Percentiles rank a stretch among this genome's conserved stretches.
Evolutionary conservation across 805 yeast genomes (phyloP).

Genomic region (Hanseniaspora singularis): DNA sequence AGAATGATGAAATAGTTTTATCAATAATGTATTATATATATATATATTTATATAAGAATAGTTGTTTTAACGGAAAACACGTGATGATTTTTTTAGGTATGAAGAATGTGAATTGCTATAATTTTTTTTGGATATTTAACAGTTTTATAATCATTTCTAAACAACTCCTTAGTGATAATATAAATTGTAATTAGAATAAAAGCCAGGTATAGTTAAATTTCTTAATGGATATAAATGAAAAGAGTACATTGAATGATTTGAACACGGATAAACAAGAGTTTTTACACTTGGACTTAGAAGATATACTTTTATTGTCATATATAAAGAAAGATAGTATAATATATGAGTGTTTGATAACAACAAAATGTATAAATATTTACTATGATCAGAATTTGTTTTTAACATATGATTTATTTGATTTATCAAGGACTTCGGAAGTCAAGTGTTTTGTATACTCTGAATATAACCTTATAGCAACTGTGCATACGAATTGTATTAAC

Average conservation of each 20-base stretch:
- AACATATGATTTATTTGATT: neutral
- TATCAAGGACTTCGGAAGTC: neutral
- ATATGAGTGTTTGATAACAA: constrained; percentile 5
- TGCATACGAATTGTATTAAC: neutral
- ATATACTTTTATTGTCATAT: neutral
- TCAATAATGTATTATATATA: neutral
- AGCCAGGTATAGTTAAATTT: too few species aligned
- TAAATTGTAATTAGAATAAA: too few species aligned
- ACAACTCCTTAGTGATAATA: too few species aligned
- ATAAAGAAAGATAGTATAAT: neutral
- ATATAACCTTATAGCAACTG: neutral
- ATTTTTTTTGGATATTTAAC: too few species aligned
- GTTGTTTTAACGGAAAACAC: too few species aligned
- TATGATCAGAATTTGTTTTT: neutral
- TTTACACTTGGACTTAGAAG: neutral
- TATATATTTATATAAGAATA: too few species aligned
- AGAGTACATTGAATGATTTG: neutral
- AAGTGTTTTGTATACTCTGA: neutral
- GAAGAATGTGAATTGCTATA: too few species aligned
- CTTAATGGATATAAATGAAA: too few species aligned
- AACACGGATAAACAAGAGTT: neutral
- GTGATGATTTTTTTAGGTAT: too few species aligned
- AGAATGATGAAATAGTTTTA: neutral
- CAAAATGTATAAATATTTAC: neutral
- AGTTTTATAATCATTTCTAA: too few species aligned